Conservation (phyloP, 148 eudicot genomes). For the Cornus kousa region DNA sequence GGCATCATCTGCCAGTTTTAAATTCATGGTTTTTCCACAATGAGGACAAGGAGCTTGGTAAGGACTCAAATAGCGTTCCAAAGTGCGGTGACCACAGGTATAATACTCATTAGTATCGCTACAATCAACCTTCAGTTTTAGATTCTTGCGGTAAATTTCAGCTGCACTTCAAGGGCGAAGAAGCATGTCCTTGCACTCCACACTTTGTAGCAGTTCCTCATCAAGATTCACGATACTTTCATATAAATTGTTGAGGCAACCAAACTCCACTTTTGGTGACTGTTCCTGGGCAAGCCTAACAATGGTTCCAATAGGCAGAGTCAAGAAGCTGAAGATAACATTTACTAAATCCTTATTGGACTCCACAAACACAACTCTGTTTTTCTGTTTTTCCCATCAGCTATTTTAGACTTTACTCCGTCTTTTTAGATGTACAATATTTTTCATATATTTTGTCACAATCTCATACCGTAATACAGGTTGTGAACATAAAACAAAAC, state of each 20-base stretch:
- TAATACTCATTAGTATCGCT: neutral
- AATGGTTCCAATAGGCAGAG: slow-evolving; percentile 7
- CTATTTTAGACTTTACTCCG: neutral
- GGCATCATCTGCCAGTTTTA: neutral
- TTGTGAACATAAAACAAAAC: no score
- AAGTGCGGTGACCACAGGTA: rapidly evolving
- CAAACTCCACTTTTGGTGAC: slow-evolving; percentile 1
- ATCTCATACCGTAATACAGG: no score
- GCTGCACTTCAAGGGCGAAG: slow-evolving; percentile 16
- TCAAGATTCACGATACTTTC: slow-evolving; percentile 12
- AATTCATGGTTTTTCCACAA: neutral
- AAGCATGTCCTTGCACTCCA: neutral
- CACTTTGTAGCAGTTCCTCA: neutral
- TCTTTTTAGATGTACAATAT: no score
- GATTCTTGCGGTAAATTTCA: slow-evolving; percentile 6
- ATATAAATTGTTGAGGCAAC: slow-evolving; percentile 17
- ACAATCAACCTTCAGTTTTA: neutral
- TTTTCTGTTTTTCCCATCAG: slow-evolving; percentile 11
- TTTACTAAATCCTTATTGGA: slow-evolving; percentile 16
- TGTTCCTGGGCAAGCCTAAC: neutral
- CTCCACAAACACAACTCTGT: slow-evolving; percentile 12
- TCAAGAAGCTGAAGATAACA: slow-evolving; percentile 14
- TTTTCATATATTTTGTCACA: no score
- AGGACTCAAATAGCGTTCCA: neutral
- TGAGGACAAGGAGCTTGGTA: neutral